Evolutionary conservation across 2,329 filamentous ascomycete genomes (phyloP), one percentile per base, ranked within the genome.

Genomic region (Drechslerella stenobrocha): DNA sequence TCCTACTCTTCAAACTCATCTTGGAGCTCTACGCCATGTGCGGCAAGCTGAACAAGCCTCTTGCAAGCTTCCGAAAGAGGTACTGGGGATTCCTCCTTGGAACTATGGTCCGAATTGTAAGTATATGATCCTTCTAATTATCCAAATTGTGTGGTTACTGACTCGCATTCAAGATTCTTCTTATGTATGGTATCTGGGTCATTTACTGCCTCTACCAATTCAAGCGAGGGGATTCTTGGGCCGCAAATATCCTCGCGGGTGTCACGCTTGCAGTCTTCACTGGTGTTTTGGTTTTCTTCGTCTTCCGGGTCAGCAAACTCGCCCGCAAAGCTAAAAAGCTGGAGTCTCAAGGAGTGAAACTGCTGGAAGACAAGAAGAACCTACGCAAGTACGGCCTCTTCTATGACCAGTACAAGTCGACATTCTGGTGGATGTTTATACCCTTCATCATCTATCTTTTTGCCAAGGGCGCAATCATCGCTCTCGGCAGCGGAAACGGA

Each of bases 311-410:
- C 73, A 91, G 85, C 81, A 80, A 79, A 71, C 85, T 87, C 11
- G 93, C 89, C 4, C 83, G 81, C 70, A 83, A 84, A 73, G 86
- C 89, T 71, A 92, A 89, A 80, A 82, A 85, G 74, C 74, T 80
- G 26, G 86, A 95, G 71, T 92, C 92, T 60, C n/a, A 45, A 4
- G 55, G 67, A 30, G 87, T 91, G 74, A 77, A 82, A 0, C 81
- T 98, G 6, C 97, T 90, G 77, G 88, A 96, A 66, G 83, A 97
- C 78, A 95, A 93, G 80, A 83, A 87, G 63, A 86, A 87, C 37
- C 96, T 93, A 91, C 82, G 89, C 76, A 95, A 93, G 79, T 98
- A 98, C 81, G 93, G 89, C 74, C 81, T 96, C 70, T 97, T 98
- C 79, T 98, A 98, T 80, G 93, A 97, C 74, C 87, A 87, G 73